Evolutionary conservation across 2,329 filamentous ascomycete genomes (phyloP), one percentile per base, ranked within the genome.

Genomic region (Aspergillus arachidicola): DNA sequence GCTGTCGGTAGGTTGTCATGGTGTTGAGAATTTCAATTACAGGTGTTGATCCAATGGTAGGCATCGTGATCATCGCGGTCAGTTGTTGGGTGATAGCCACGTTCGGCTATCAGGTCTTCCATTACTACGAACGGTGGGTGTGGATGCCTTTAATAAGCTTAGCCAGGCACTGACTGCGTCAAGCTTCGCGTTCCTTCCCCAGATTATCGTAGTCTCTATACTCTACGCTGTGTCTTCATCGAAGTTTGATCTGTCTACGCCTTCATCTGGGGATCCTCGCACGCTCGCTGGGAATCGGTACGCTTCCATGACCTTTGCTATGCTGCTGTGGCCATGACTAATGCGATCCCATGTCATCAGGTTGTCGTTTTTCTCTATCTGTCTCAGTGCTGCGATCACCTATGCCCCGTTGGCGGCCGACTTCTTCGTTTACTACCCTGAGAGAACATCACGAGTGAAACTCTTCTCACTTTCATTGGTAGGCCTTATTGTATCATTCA

Each of bases 311-410:
- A 26, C 30, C 6, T 11, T n/a, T 10, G n/a, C 11, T n/a, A 14
- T 7, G 19, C 34, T 7, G n/a, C 6, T 19, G n/a, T 16, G 14
- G n/a, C 34, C 4, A 32, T 41, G 28, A 7, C 43, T 53, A 28
- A 41, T 51, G 12, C 23, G 12, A 21, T n/a, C 21, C 6, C 26
- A 12, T 30, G 14, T 16, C 7, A 19, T 30, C 21, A 80, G 78
- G 48, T 78, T 92, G 36, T 89, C 87, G 5, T 93, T 91, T 76
- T 90, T 93, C 75, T 89, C 86, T 12, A 80, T 92, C 54, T 90
- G 86, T 67, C 80, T 91, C 14, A 87, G 88, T 26, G 85, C 86
- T 1, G 86, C 86, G 9, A 84, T 90, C 59, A 89, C 87, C 1
- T 91, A 89, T 72, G 80, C 85, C 2, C 85, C 86, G 5, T 83